phyloP scores from a whole-genome alignment of 1,284 basidiomycete genomes.

The Meripilus lineatus region DNA sequence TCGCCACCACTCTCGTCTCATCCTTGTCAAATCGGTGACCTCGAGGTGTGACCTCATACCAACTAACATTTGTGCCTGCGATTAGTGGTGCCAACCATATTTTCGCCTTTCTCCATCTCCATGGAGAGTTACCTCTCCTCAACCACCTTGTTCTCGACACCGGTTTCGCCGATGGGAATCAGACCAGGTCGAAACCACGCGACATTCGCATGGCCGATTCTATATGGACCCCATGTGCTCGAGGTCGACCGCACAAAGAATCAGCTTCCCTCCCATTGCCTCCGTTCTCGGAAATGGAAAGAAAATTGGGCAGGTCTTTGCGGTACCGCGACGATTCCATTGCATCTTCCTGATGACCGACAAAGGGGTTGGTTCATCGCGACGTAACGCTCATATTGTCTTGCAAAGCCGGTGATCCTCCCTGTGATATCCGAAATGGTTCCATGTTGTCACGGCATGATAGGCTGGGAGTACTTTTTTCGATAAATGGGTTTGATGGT shows the following conservation, averaged over 20 bases:
- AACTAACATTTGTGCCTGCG: no score
- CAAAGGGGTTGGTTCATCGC: conserved; percentile 2
- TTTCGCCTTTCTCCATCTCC: no score
- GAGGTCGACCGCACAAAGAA: conserved; percentile 3
- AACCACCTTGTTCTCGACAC: background rate
- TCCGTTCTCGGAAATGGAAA: no score
- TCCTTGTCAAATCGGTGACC: no score
- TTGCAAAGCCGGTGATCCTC: conserved; percentile 12
- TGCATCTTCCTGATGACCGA: no score
- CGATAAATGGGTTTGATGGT: conserved; percentile 3
- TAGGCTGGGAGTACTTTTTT: conserved; percentile 5
- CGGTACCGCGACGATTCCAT: no score
- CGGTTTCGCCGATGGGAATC: background rate
- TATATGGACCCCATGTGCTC: conserved; percentile 9
- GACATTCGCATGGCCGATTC: conserved; percentile 2
- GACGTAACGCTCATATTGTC: conserved; percentile 2
- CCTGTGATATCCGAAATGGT: conserved; percentile 14
- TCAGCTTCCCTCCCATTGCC: no score
- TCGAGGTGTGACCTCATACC: no score
- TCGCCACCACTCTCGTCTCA: no score
- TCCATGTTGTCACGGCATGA: conserved; percentile 8
- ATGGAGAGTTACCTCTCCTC: conserved; percentile 60
- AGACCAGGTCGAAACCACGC: background rate
- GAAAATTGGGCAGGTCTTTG: no score
- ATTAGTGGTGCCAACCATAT: no score